These are phyloP conservation scores for Magnolia changhungtana DNA, from an alignment of 164 flowering plant genomes.

Conservation along the genomic window DNA sequence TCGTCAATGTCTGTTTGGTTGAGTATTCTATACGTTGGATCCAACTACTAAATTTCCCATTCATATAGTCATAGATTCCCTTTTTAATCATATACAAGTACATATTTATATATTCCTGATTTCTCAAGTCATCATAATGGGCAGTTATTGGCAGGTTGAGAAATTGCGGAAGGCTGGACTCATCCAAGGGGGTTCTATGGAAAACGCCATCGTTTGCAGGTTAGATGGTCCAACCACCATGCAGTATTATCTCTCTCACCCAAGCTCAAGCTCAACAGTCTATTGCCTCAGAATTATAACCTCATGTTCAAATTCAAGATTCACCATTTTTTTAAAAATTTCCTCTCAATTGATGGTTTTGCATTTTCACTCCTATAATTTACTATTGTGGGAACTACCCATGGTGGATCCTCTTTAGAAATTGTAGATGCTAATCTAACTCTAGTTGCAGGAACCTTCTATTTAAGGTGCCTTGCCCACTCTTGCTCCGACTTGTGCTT, in stretches of 20 bases:
- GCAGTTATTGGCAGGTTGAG: conserved; percentile 55
- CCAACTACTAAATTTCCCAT: not conserved
- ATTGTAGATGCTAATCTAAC: not conserved
- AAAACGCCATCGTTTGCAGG: conserved; percentile 92
- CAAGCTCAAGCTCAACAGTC: not conserved
- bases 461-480: not conserved
- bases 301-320: not conserved
- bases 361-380: not conserved
- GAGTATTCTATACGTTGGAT: not conserved
- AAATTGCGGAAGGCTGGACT: conserved; percentile 59
- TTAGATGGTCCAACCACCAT: conserved; percentile 25
- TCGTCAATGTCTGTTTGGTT: not conserved
- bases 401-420: not conserved
- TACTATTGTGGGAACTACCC: not conserved
- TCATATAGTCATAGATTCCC: not conserved
- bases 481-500: not conserved
- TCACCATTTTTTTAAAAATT: not conserved
- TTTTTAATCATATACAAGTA: not conserved
- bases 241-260: not conserved
- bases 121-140: not conserved
- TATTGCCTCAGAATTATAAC: no score
- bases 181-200: conserved; percentile 79
- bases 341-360: not conserved
- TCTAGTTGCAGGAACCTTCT: not conserved
- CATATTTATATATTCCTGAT: not conserved